Base-by-base conservation (phyloP, 768 basidiomycete genomes). In the Baorangia bicolor region DNA sequence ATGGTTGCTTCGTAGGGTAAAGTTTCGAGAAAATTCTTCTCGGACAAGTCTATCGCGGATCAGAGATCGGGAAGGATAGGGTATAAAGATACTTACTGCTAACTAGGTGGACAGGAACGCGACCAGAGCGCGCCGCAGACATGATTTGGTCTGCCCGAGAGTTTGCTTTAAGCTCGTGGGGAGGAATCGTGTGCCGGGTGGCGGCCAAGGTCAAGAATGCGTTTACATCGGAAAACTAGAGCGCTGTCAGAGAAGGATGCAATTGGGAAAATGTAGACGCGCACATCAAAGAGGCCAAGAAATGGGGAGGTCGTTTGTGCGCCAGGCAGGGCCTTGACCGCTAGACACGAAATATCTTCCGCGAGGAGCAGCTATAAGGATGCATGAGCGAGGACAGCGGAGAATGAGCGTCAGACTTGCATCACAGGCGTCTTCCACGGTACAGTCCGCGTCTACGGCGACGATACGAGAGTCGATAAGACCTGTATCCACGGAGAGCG, bases 181-280 rank as follows among this genome's bases (percentile, higher is more conserved):
- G 77, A 23, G 75, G 70, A 38, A 88, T 77, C 4, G 85, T 87
- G 64, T 92, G 89, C 42, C 85, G 75, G 4, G 88, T 92, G 8
- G 91, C 90, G 11, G 91, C 91, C 43, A 93, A 75, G 4, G 88
- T 90, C 56, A 93, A 71, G 65, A 92, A 93, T n/a, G 91, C 88
- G 66, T 93, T 93, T 12, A 92, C 87, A 66, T 93, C 91, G 18
- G 90, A 85, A 62, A 83, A 92, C 90, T 93, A 60, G 16, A 47
- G 5, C 4, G 9, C 12, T 9, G n/a, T 57, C 38, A 69, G 46
- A 55, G n/a, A 56, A 35, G 34, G n/a, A 34, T 18, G 41, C 1
- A 34, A 56, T 37, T 16, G 9, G 41, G 14, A 25, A 25, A 51
- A 41, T 27, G 33, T 25, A 30, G 21, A 38, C 13, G 59, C 87